phyloP scores from a whole-genome alignment of 1,284 basidiomycete species.

The Singerocomus rubriflavus region DNA sequence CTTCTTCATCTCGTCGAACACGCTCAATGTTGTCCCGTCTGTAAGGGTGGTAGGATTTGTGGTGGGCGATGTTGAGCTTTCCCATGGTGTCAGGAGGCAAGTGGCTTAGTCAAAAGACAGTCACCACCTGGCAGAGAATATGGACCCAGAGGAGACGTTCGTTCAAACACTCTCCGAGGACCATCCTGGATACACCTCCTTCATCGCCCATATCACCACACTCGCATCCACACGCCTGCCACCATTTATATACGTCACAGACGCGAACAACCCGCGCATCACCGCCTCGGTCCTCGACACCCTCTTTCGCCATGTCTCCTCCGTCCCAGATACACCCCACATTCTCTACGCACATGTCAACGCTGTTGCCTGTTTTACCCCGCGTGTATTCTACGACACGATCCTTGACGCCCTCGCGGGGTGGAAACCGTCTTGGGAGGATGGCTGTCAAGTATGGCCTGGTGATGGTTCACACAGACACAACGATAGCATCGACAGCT shows the following conservation, averaged over 20 bases:
- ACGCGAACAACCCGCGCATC: conserved; percentile 49
- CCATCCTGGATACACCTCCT: conserved; percentile 34
- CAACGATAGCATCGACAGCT: conserved; percentile 66
- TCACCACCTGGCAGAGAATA: no score
- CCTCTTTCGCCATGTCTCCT: conserved; percentile 33
- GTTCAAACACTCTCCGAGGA: conserved; percentile 8
- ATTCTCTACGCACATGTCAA: conserved; percentile 51
- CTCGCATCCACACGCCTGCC: conserved; percentile 54
- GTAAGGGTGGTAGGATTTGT: conserved; percentile 89
- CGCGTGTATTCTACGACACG: conserved; percentile 67
- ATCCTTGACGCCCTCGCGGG: conserved; percentile 57
- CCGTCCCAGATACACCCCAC: conserved; percentile 18
- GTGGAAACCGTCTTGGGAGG: conserved; percentile 55
- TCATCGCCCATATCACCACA: conserved; percentile 40
- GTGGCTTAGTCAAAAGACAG: no score
- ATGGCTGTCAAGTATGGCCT: conserved; percentile 59
- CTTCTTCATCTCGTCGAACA: conserved; percentile 77
- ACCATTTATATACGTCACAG: conserved; percentile 70
- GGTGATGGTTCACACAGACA: conserved; percentile 37
- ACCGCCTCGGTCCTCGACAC: conserved; percentile 43
- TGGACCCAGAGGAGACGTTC: conserved; percentile 21
- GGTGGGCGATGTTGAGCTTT: conserved; percentile 82
- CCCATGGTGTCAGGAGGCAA: conserved; percentile 70
- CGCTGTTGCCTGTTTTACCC: conserved; percentile 62
- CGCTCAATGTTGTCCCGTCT: conserved; percentile 79